Percentiles rank a stretch among this genome's conserved stretches.
phyloP scores from a whole-genome alignment of 179 eudicot genomes.

The Silene vulgaris region DNA sequence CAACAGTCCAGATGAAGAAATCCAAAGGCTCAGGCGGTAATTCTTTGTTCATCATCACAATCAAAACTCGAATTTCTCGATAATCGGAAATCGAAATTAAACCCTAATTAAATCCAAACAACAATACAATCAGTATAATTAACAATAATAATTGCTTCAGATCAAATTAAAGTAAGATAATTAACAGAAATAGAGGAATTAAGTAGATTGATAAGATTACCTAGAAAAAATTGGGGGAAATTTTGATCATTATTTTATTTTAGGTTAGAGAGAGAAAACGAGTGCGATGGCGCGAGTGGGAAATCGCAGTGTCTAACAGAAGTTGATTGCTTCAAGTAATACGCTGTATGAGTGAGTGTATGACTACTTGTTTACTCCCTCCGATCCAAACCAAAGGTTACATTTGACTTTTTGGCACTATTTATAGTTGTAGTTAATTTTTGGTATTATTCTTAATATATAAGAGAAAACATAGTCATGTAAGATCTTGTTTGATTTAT shows the following conservation, averaged over 20 bases:
- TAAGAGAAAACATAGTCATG: too few species aligned
- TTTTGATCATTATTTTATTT: neutral
- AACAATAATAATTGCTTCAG: neutral
- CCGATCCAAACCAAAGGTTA: too few species aligned
- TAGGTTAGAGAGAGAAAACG: neutral
- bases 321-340: neutral
- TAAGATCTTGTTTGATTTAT: too few species aligned
- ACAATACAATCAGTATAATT: neutral
- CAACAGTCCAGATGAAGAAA: constrained; percentile 96
- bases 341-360: neutral
- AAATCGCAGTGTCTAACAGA: neutral
- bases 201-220: neutral
- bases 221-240: neutral
- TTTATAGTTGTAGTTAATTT: too few species aligned
- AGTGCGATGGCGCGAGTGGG: constrained; percentile 3
- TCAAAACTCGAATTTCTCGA: constrained; percentile 15
- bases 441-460: too few species aligned
- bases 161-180: too few species aligned
- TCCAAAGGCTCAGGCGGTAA: constrained; percentile 78
- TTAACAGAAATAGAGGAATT: too few species aligned
- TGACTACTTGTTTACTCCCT: too few species aligned
- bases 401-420: too few species aligned
- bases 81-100: neutral
- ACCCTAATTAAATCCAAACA: neutral
- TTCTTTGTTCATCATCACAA: constrained; percentile 58